These are phyloP conservation scores for Marsdenia floribunda DNA, from an alignment of 257 asterid genomes.

Conservation along the genomic window DNA sequence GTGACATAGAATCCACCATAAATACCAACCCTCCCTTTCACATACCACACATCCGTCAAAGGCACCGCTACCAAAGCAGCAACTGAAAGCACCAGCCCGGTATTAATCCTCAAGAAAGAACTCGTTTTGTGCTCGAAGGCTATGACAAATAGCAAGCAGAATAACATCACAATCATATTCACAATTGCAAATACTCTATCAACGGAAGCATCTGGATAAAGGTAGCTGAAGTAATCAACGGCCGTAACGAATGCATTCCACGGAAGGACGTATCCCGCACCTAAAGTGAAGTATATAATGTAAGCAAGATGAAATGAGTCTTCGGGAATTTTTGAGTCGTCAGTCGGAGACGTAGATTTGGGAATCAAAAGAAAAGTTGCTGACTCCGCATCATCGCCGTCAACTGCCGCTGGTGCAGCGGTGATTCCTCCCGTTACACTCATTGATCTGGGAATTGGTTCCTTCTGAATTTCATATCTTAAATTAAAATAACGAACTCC, in stretches of 20 bases:
- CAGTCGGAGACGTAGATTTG: constrained; percentile 8
- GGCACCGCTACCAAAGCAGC: constrained; percentile 67
- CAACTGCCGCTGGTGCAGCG: constrained; percentile 11
- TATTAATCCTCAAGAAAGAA: constrained; percentile 52
- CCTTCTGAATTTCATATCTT: not conserved
- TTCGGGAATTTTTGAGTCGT: constrained; percentile 39
- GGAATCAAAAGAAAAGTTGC: constrained; percentile 33
- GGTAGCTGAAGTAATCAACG: constrained; percentile 87
- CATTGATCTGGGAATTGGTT: constrained; percentile 4
- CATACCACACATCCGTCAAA: constrained; percentile 58
- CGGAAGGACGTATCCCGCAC: constrained; percentile 76
- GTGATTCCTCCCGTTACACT: constrained; percentile 2
- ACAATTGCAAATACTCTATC: constrained; percentile 69
- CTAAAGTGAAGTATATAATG: constrained; percentile 75
- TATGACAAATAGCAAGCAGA: constrained; percentile 42
- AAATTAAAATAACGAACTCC: too few relatives aligned
- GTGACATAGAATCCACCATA: constrained; percentile 65
- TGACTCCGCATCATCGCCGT: constrained; percentile 30
- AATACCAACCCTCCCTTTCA: constrained; percentile 65
- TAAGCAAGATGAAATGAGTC: constrained; percentile 78
- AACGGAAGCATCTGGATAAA: constrained; percentile 72
- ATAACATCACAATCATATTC: constrained; percentile 59
- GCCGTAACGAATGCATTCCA: constrained; percentile 99
- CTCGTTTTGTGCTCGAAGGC: constrained; percentile 60
- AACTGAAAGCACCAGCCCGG: constrained; percentile 52